A percentile compares a stretch with the other conserved stretches of the same genome.
These are phyloP conservation scores for Stygiomarasmius scandens DNA, from an alignment of 1,284 basidiomycete genomes.

Conservation along the genomic window DNA sequence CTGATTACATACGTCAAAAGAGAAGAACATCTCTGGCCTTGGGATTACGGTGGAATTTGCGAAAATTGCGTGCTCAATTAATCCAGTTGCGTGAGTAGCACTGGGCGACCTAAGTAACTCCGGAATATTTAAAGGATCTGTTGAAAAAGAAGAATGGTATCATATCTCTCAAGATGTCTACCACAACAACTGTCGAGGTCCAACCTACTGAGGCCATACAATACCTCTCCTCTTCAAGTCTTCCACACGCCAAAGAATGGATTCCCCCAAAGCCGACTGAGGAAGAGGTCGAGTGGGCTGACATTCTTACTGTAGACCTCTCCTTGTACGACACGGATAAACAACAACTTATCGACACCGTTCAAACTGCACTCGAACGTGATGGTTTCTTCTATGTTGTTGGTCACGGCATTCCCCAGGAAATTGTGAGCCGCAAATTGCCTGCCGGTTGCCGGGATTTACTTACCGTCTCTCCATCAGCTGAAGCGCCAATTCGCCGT, in stretches of 20 bases:
- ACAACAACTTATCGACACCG: slow-evolving; percentile 31
- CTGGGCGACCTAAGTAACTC: background rate
- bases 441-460: background rate
- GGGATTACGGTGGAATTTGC: background rate
- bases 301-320: slow-evolving; percentile 40
- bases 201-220: no score
- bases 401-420: slow-evolving; percentile 33
- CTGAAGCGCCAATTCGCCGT: slow-evolving; percentile 37
- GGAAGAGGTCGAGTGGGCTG: slow-evolving; percentile 37
- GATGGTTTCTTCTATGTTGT: slow-evolving; percentile 43
- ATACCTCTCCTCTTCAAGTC: no score
- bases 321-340: slow-evolving; percentile 32
- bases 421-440: slow-evolving; percentile 24
- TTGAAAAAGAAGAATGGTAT: background rate
- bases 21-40: no score
- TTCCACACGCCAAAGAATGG: slow-evolving; percentile 23
- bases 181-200: background rate
- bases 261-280: slow-evolving; percentile 26
- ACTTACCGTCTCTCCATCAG: slow-evolving; percentile 10
- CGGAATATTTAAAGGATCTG: background rate
- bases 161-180: slow-evolving; percentile 4
- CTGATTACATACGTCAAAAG: no score
- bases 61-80: background rate
- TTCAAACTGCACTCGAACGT: slow-evolving; percentile 33
- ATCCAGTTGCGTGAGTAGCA: background rate